Evolutionary conservation across 1,284 basidiomycete genomes (phyloP).

Genomic region (Sanghuangporus sanghuang): DNA sequence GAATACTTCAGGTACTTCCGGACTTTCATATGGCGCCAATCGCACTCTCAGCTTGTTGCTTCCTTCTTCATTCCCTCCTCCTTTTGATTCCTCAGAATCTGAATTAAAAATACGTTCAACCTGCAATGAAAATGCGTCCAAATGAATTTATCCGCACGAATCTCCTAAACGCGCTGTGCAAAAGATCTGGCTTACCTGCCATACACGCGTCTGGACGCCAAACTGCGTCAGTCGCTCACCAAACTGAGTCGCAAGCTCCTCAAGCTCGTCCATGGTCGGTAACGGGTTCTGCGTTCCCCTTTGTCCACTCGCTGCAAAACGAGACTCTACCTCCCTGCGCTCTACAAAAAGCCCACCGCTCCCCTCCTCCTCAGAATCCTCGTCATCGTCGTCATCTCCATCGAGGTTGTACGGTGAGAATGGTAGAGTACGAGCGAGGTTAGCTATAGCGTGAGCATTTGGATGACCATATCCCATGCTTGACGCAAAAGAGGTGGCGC

Average conservation of each 20-base stretch:
- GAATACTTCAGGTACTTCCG: slow-evolving; percentile 68
- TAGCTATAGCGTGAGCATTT: too few relatives aligned
- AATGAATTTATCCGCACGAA: background rate
- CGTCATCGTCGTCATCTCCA: slow-evolving; percentile 10
- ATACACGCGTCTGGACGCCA: slow-evolving; percentile 38
- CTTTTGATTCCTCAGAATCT: background rate
- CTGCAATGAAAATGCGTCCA: slow-evolving; percentile 28
- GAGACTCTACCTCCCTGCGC: background rate
- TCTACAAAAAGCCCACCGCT: background rate
- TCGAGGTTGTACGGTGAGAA: background rate
- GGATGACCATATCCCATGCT: background rate
- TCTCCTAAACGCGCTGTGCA: background rate
- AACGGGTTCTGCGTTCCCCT: background rate
- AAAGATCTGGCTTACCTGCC: slow-evolving; percentile 35
- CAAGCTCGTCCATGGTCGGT: slow-evolving; percentile 21
- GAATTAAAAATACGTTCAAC: slow-evolving; percentile 34
- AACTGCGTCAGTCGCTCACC: slow-evolving; percentile 29
- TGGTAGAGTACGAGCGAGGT: too few relatives aligned
- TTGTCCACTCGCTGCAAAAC: background rate
- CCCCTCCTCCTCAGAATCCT: slow-evolving; percentile 20
- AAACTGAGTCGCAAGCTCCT: slow-evolving; percentile 27
- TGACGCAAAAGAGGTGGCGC: background rate
- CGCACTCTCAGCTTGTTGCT: background rate
- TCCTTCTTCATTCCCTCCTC: background rate
- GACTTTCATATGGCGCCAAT: slow-evolving; percentile 51